A percentile compares a stretch with the other conserved stretches of the same genome.
phyloP scores from a whole-genome alignment of 805 yeast species.

The Yarrowia sp. region DNA sequence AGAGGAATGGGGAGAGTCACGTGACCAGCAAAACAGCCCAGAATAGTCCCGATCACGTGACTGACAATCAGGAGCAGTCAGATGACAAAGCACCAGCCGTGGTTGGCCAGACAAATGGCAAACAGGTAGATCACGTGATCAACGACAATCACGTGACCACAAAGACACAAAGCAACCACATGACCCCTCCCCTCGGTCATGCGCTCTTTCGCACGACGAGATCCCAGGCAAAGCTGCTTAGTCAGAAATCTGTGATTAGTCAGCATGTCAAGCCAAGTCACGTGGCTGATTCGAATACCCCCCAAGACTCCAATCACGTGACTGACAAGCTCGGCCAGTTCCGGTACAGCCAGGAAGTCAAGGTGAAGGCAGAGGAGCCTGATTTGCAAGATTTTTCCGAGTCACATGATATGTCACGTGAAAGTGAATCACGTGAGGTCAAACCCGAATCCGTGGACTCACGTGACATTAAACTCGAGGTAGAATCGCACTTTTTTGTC shows the following conservation, averaged over 20 bases:
- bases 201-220: neutral
- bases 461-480: neutral
- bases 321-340: conserved; percentile 4
- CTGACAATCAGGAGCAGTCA: neutral
- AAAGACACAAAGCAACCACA: neutral
- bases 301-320: neutral
- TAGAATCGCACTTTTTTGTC: no score
- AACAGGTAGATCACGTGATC: neutral
- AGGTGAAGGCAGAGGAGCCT: neutral
- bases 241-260: neutral
- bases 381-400: neutral
- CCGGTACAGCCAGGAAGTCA: neutral
- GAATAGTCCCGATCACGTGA: neutral
- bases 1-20: neutral
- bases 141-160: neutral
- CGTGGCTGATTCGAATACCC: neutral
- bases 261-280: neutral
- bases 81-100: neutral
- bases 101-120: conserved; percentile 2
- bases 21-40: neutral
- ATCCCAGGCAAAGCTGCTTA: neutral
- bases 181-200: neutral
- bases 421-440: neutral
- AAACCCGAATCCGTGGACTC: neutral
- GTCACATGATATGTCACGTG: neutral